These are phyloP conservation scores for Zoysia pacifica DNA, from an alignment of 176 grass and related monocot genomes.

Conservation along the genomic window DNA sequence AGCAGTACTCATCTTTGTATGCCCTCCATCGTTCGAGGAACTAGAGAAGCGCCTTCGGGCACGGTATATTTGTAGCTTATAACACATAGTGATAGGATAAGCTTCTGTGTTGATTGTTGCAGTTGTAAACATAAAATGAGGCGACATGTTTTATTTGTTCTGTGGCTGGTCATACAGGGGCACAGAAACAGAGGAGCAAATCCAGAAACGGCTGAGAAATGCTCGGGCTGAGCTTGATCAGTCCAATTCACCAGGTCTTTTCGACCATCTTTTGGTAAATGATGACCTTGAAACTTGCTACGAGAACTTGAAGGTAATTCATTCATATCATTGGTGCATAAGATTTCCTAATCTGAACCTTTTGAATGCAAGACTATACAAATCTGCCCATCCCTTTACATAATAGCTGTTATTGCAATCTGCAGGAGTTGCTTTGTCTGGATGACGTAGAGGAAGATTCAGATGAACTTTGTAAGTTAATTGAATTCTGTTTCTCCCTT, in stretches of 20 bases:
- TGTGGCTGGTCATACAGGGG: slow-evolving; percentile 37
- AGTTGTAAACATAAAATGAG: slow-evolving; percentile 8
- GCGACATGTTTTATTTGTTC: slow-evolving; percentile 28
- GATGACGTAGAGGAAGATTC: slow-evolving; percentile 50
- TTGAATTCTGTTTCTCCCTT: neutral
- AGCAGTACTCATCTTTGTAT: slow-evolving; percentile 95
- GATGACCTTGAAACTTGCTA: slow-evolving; percentile 90
- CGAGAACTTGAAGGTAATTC: slow-evolving; percentile 80
- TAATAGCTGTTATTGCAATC: slow-evolving; percentile 29
- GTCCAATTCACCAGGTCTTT: slow-evolving; percentile 69
- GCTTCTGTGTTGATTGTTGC: slow-evolving; percentile 6
- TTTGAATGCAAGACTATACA: neutral
- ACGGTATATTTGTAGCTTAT: slow-evolving; percentile 71
- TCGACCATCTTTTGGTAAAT: slow-evolving; percentile 83
- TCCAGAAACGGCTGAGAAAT: slow-evolving; percentile 90
- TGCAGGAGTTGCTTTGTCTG: slow-evolving; percentile 71
- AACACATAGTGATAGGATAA: slow-evolving; percentile 40
- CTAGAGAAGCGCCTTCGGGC: slow-evolving; percentile 93
- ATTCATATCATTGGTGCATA: slow-evolving; percentile 7
- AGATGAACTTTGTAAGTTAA: slow-evolving; percentile 54
- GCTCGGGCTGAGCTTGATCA: slow-evolving; percentile 83
- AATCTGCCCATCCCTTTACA: neutral
- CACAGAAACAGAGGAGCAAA: slow-evolving; percentile 77
- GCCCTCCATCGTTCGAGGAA: slow-evolving; percentile 87
- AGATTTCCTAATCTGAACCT: neutral